A percentile compares a stretch with the other conserved stretches of the same genome.
Conservation (phyloP, 805 yeast species). For the Dipodascopsis uninucleata region DNA sequence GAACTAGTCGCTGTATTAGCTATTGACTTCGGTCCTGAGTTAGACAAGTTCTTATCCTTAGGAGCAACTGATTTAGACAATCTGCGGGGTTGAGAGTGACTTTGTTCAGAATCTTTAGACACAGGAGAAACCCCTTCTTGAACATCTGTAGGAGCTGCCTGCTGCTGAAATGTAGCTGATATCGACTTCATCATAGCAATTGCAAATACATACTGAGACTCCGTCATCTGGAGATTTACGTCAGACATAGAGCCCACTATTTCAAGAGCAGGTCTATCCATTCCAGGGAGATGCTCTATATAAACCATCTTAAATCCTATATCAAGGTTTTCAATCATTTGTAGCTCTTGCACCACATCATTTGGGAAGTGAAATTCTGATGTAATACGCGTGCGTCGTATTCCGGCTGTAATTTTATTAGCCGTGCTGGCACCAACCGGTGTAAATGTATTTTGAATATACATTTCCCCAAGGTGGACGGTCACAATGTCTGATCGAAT, state of each 20-base stretch:
- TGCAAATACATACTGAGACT: conserved; percentile 29
- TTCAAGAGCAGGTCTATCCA: conserved; percentile 28
- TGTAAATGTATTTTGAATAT: conserved; percentile 58
- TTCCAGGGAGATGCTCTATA: conserved; percentile 30
- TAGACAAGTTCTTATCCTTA: background rate
- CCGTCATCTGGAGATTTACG: conserved; percentile 27
- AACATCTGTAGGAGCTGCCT: conserved; percentile 1
- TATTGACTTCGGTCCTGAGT: background rate
- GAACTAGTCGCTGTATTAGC: background rate
- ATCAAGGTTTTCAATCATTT: conserved; percentile 63
- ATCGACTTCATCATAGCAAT: conserved; percentile 26
- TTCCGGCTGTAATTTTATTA: conserved; percentile 63
- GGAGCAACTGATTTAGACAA: conserved; percentile 12
- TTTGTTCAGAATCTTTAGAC: conserved; percentile 1
- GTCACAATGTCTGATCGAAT: conserved; percentile 55
- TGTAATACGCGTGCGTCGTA: conserved; percentile 65
- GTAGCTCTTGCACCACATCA: conserved; percentile 49
- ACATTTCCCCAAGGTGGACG: conserved; percentile 78
- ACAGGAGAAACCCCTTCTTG: background rate
- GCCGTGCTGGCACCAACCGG: conserved; percentile 36
- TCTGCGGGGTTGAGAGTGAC: conserved; percentile 10
- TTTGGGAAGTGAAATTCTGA: conserved; percentile 55
- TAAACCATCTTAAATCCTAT: conserved; percentile 41
- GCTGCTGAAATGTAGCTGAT: conserved; percentile 25
- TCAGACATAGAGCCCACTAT: conserved; percentile 31